Conservation (phyloP, 441 rosid genomes). For the Isatis lusitanica region DNA sequence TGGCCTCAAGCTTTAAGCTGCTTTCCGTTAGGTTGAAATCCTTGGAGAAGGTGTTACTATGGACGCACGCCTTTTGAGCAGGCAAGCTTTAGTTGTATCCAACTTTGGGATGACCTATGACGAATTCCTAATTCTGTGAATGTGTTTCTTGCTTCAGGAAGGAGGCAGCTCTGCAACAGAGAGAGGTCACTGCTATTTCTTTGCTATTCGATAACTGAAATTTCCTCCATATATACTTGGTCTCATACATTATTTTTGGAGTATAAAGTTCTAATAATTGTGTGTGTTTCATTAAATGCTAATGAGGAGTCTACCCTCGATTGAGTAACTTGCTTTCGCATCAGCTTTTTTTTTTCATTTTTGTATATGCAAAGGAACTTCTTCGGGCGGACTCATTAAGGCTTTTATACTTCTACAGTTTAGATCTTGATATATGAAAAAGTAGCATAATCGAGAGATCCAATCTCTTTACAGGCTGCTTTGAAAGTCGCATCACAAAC, state of each 20-base stretch:
- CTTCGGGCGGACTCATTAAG: no score
- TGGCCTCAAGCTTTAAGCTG: background rate
- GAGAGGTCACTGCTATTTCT: slow-evolving; percentile 61
- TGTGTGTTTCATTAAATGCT: no score
- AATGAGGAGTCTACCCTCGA: no score
- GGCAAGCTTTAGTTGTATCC: slow-evolving; percentile 46
- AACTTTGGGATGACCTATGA: background rate
- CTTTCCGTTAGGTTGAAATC: slow-evolving; percentile 52
- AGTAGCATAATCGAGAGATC: slow-evolving; percentile 6
- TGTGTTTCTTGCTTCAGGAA: slow-evolving; percentile 54
- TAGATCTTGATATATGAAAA: slow-evolving; percentile 14
- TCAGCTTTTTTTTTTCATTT: no score
- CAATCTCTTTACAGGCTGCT: slow-evolving; percentile 62
- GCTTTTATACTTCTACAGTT: background rate
- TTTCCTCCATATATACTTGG: no score
- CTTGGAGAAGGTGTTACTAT: slow-evolving; percentile 84
- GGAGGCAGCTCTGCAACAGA: slow-evolving; percentile 85
- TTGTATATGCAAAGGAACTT: no score
- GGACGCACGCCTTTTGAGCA: slow-evolving; percentile 79
- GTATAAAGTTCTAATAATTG: no score
- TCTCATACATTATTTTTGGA: no score
- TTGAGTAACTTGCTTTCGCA: no score
- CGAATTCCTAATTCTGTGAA: slow-evolving; percentile 28
- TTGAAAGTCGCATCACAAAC: slow-evolving; percentile 55
- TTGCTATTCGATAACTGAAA: background rate